Conservation (phyloP, 2,329 filamentous ascomycete genomes). For the Beauveria brongniartii region DNA sequence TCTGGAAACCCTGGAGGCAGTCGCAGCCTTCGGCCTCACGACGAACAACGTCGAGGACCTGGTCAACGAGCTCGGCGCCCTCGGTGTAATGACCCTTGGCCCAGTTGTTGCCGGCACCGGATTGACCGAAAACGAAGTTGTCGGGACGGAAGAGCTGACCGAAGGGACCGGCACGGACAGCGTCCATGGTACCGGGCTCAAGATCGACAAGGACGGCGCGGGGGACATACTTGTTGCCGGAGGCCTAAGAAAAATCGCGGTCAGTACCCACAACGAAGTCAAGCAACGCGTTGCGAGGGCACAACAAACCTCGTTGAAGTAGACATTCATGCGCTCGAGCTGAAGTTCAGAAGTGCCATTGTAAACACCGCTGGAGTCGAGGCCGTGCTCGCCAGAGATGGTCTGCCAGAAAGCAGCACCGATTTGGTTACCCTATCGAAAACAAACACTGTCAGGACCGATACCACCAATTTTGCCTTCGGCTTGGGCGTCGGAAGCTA, state of each 20-base stretch:
- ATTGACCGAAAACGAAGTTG: conserved; percentile 99
- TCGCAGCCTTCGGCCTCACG: conserved; percentile 98
- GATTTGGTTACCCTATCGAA: conserved; percentile 92
- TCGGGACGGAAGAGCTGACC: conserved; percentile 99
- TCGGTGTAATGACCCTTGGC: conserved; percentile 99
- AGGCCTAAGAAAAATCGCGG: conserved; percentile 51
- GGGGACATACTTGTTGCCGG: conserved; percentile 98
- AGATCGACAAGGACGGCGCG: conserved; percentile 99
- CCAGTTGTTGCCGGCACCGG: conserved; percentile 99
- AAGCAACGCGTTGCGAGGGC: not conserved
- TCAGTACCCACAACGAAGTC: conserved; percentile 5
- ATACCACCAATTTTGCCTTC: conserved; percentile 1
- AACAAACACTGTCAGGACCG: conserved; percentile 27
- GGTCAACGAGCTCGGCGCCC: conserved; percentile 96
- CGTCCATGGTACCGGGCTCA: conserved; percentile 99
- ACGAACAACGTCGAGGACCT: conserved; percentile 96
- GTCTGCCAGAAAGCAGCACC: conserved; percentile 99
- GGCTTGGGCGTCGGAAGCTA: conserved; percentile 17
- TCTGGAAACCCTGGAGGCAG: conserved; percentile 99
- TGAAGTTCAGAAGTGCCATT: conserved; percentile 97
- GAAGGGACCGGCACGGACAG: conserved; percentile 95
- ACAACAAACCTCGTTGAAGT: conserved; percentile 69
- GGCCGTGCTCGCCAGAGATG: conserved; percentile 87
- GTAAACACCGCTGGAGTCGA: conserved; percentile 98
- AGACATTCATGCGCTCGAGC: conserved; percentile 99